Base-by-base conservation (phyloP, 2,329 filamentous ascomycete species). In the Microcyclosporella mali region DNA sequence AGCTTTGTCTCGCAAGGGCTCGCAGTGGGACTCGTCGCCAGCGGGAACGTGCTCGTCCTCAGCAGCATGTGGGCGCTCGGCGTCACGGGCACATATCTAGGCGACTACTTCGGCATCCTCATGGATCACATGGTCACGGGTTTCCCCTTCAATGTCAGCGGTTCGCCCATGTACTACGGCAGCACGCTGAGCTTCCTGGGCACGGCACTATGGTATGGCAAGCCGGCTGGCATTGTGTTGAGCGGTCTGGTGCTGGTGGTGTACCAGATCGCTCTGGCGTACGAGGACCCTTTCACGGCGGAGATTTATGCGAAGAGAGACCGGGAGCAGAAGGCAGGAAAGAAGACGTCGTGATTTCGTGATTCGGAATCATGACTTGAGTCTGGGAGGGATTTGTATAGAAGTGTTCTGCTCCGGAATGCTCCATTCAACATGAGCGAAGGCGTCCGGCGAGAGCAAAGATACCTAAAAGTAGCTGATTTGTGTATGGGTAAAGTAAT, bases 101-200 rank as follows among this genome's bases (percentile, higher is more conserved):
- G 92, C 56, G 92, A 98, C 72, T 98, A 98, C 74, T 98, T 97
- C 64, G 92, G 92, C 56, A 95, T 97, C 65, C 75, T 98, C 53
- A 94, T 95, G 88, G 90, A 97, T 63, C 72, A 84, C 55, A 90
- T 90, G 59, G 89, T 98, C 40, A 94, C 88, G 10, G 84, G 86
- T 11, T 98, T 98, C 64, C 92, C 92, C 2, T 98, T 98, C 76
- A 97, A 85, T 67, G 77, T 97, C 48, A 89, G 84, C 41, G 79
- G 81, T 53, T 84, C 88, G 40, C 92, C 92, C 50, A 98, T 98
- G 92, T 98, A 98, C 73, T 85, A 88, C 71, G 92, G 92, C 45
- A 88, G 83, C 49, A 92, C 90, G 17, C 75, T 94, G 76, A 90
- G 84, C 69, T 98, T 98, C 69, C 69, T 97, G 44, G 92, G 87